Evolutionary conservation across 2,329 filamentous ascomycete species (phyloP).

Genomic region (Parascedosporium putredinis): DNA sequence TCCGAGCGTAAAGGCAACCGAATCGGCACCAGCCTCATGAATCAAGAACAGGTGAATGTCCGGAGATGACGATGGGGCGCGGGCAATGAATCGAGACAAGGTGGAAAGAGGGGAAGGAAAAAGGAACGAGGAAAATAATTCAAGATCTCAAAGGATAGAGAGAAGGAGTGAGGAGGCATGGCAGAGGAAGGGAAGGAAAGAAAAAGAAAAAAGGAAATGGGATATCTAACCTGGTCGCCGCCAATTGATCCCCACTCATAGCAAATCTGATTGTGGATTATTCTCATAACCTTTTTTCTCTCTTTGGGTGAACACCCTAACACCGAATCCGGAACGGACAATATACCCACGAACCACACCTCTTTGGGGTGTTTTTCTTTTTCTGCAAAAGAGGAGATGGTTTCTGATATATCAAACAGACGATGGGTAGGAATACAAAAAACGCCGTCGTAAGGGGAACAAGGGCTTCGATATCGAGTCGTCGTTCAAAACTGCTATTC

Average conservation of each 20-base stretch:
- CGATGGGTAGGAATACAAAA: conserved; percentile 2
- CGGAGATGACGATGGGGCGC: background rate
- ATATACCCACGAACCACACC: background rate
- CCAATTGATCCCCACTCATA: conserved; percentile 8
- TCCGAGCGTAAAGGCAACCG: background rate
- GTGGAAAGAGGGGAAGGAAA: background rate
- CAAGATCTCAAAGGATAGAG: background rate
- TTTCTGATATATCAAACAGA: background rate
- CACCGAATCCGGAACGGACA: background rate
- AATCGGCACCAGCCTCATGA: background rate
- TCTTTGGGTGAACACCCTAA: background rate
- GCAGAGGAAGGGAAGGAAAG: conserved; percentile 7
- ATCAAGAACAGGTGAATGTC: background rate
- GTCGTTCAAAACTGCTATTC: background rate
- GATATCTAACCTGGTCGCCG: conserved; percentile 6
- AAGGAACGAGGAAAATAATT: background rate
- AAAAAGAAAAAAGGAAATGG: background rate
- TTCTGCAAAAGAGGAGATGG: background rate
- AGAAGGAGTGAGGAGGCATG: background rate
- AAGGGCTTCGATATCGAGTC: background rate
- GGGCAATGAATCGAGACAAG: background rate
- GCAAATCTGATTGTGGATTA: conserved; percentile 1
- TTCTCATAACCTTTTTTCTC: conserved; percentile 2
- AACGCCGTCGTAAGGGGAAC: background rate
- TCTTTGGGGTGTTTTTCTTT: background rate